Evolutionary conservation across 1,139 yeast genomes (phyloP).

Genomic region (Taphrina wiesneri): DNA sequence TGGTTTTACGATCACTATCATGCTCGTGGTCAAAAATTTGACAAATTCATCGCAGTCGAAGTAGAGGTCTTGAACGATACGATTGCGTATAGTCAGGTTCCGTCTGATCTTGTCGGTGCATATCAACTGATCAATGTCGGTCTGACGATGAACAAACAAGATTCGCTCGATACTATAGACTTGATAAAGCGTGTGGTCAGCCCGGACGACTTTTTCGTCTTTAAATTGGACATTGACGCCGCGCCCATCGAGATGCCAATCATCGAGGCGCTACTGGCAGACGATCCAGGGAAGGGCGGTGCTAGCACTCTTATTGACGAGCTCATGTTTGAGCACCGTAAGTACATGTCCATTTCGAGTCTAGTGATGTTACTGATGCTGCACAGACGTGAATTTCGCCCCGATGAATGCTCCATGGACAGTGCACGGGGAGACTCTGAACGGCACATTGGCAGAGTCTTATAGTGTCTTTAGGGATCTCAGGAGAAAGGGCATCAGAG

Average conservation of each 20-base stretch:
- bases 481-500: conserved; percentile 20
- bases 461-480: conserved; percentile 6
- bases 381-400: conserved; percentile 2
- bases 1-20: conserved; percentile 26
- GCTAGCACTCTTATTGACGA: conserved; percentile 19
- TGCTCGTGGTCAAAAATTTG: conserved; percentile 21
- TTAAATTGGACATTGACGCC: conserved; percentile 27
- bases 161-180: conserved; percentile 17
- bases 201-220: conserved; percentile 27
- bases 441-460: conserved; percentile 11
- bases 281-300: conserved; percentile 13
- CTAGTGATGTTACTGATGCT: not conserved
- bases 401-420: conserved; percentile 19
- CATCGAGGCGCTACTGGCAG: conserved; percentile 4
- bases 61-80: not conserved
- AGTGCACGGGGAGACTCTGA: not conserved
- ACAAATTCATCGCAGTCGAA: conserved; percentile 26
- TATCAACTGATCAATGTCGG: conserved; percentile 23
- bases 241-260: conserved; percentile 33
- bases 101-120: conserved; percentile 21
- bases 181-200: conserved; percentile 20
- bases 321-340: conserved; percentile 29
- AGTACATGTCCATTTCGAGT: not conserved
- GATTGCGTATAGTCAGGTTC: conserved; percentile 10
- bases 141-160: conserved; percentile 12